A percentile compares a stretch with the other conserved stretches of the same genome.
Evolutionary conservation across 2,329 filamentous ascomycete species (phyloP).

Genomic region (Dothistroma pini): DNA sequence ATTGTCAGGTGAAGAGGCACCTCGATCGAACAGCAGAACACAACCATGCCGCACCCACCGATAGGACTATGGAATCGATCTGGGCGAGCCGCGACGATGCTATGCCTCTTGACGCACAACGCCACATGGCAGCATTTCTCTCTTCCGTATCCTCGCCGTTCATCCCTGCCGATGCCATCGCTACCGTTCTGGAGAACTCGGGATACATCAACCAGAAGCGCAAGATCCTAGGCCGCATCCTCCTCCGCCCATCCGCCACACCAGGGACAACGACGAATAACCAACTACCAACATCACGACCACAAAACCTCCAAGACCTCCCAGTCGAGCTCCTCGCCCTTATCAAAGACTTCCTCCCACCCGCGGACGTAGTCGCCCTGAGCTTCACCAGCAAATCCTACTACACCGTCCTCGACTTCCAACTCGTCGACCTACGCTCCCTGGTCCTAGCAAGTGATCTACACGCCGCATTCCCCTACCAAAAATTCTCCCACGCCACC

Average conservation of each 20-base stretch:
- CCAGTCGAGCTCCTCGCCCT: slow-evolving; percentile 9
- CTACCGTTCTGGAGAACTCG: background rate
- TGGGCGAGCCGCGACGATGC: background rate
- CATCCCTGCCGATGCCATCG: background rate
- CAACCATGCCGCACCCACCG: no score
- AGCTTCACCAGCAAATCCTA: background rate
- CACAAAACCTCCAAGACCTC: background rate
- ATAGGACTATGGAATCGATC: background rate
- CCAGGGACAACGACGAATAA: background rate
- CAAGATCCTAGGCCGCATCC: background rate
- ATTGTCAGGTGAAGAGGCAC: background rate
- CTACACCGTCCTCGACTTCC: slow-evolving; percentile 4
- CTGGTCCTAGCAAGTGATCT: slow-evolving; percentile 2
- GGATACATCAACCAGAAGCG: slow-evolving; percentile 3
- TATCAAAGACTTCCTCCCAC: background rate
- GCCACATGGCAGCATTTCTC: background rate
- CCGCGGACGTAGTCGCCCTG: slow-evolving; percentile 3
- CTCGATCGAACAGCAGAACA: background rate
- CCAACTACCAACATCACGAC: background rate
- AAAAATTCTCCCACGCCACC: background rate
- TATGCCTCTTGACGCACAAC: background rate
- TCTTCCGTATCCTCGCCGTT: background rate
- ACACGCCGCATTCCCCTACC: background rate
- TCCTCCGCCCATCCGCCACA: background rate
- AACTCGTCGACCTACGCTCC: slow-evolving; percentile 7